phyloP scores from a whole-genome alignment of 2,329 filamentous ascomycete species.

The Fusarium oxysporum region DNA sequence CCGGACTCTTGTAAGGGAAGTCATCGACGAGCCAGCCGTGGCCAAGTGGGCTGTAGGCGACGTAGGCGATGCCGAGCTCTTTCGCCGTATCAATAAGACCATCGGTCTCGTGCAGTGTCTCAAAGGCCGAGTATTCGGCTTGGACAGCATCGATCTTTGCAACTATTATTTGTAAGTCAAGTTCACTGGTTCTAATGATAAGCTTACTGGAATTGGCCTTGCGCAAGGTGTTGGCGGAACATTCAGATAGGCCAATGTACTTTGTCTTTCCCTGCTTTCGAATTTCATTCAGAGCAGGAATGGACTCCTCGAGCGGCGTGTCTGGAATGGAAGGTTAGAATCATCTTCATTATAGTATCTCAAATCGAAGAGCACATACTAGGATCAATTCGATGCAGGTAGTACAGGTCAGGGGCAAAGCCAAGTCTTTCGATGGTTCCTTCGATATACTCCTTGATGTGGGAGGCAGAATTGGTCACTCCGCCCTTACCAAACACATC shows the following conservation, averaged over 20 bases:
- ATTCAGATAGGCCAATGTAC: constrained; percentile 8
- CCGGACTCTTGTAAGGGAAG: neutral
- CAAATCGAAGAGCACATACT: neutral
- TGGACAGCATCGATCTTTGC: constrained; percentile 14
- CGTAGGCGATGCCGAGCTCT: neutral
- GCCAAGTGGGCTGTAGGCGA: neutral
- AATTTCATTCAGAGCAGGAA: neutral
- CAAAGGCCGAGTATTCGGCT: constrained; percentile 13
- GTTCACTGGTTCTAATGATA: accelerated
- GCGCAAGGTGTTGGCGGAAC: neutral
- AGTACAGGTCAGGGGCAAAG: constrained; percentile 9
- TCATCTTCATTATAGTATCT: accelerated
- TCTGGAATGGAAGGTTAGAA: neutral
- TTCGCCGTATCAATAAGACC: neutral
- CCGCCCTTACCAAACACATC: neutral
- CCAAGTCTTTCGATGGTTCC: constrained; percentile 10
- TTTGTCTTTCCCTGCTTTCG: constrained; percentile 2
- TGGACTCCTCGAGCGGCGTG: neutral
- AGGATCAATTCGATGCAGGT: constrained; percentile 5
- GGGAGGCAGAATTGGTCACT: neutral
- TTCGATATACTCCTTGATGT: constrained; percentile 7
- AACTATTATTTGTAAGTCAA: neutral
- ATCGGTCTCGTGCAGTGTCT: constrained; percentile 4
- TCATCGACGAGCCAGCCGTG: constrained; percentile 9
- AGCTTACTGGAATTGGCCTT: constrained; percentile 1